Evolutionary conservation across 2,329 filamentous ascomycete genomes (phyloP).

Genomic region (Diaporthe citriasiana): DNA sequence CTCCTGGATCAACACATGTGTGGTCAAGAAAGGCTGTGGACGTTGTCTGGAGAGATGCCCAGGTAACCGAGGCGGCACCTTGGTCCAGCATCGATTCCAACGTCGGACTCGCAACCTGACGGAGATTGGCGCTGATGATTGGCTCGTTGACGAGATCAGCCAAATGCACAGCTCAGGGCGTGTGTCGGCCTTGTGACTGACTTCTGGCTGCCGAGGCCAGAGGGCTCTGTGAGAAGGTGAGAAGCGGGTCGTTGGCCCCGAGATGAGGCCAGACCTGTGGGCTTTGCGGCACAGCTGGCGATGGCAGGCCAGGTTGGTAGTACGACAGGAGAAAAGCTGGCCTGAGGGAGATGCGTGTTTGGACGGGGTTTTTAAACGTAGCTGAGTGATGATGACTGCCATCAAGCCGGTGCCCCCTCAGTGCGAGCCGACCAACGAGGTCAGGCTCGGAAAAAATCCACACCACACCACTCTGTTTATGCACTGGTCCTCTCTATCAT

Average conservation of each 20-base stretch:
- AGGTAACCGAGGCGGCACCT: too few relatives aligned
- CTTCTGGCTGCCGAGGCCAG: background rate
- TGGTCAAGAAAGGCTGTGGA: too few relatives aligned
- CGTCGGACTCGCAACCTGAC: too few relatives aligned
- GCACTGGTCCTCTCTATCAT: too few relatives aligned
- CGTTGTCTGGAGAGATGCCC: too few relatives aligned
- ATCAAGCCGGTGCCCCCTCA: too few relatives aligned
- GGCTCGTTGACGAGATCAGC: background rate
- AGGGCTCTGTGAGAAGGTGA: background rate
- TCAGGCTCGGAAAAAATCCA: background rate
- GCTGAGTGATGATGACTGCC: background rate
- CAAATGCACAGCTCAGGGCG: background rate
- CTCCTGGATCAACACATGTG: background rate
- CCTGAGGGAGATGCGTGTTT: too few relatives aligned
- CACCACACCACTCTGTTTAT: constrained; percentile 22
- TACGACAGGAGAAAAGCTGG: background rate
- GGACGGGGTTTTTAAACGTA: background rate
- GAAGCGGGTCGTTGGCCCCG: constrained; percentile 18
- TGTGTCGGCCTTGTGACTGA: background rate
- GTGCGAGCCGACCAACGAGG: constrained; percentile 13
- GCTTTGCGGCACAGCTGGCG: constrained; percentile 27
- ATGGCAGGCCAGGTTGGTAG: constrained; percentile 9
- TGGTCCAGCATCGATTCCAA: too few relatives aligned
- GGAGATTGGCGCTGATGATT: too few relatives aligned
- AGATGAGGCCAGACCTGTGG: constrained; percentile 8